phyloP scores from a whole-genome alignment of 164 flowering plant species.

The Nymphaea thermarum region DNA sequence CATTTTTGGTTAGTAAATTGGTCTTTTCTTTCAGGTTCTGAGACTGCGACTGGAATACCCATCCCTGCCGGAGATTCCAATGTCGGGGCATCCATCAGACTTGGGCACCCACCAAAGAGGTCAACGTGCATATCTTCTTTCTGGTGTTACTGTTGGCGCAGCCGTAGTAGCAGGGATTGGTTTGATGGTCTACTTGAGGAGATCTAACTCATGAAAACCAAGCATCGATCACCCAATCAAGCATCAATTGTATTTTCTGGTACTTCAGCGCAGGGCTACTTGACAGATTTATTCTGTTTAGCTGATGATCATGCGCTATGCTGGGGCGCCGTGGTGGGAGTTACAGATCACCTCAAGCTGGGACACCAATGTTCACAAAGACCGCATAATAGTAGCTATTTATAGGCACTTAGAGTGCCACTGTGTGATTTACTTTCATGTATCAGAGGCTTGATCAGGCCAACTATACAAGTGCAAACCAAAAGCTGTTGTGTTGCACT shows the following conservation, averaged over 20 bases:
- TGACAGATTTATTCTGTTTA: too few species aligned
- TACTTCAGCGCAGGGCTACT: too few species aligned
- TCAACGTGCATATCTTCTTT: conserved; percentile 15
- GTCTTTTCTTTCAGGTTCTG: conserved; percentile 40
- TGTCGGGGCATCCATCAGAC: conserved; percentile 4
- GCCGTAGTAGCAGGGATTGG: conserved; percentile 43
- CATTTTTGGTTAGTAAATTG: not conserved
- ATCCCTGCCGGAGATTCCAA: conserved; percentile 12
- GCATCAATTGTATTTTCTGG: not conserved
- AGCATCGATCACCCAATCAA: not conserved
- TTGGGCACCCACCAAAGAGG: conserved; percentile 15
- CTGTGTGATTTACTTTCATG: too few species aligned
- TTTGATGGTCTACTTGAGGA: conserved; percentile 60
- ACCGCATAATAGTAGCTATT: too few species aligned
- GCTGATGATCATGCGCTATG: too few species aligned
- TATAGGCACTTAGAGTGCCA: too few species aligned
- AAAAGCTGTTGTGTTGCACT: too few species aligned
- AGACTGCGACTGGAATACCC: conserved; percentile 60
- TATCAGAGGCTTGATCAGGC: too few species aligned
- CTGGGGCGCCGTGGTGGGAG: too few species aligned
- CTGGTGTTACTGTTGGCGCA: conserved; percentile 54
- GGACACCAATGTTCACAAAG: too few species aligned
- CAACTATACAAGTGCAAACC: too few species aligned
- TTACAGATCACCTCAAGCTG: too few species aligned
- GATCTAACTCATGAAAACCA: conserved; percentile 23